Conservation (phyloP, 441 rosid species). For the Erysimum cheiri region DNA sequence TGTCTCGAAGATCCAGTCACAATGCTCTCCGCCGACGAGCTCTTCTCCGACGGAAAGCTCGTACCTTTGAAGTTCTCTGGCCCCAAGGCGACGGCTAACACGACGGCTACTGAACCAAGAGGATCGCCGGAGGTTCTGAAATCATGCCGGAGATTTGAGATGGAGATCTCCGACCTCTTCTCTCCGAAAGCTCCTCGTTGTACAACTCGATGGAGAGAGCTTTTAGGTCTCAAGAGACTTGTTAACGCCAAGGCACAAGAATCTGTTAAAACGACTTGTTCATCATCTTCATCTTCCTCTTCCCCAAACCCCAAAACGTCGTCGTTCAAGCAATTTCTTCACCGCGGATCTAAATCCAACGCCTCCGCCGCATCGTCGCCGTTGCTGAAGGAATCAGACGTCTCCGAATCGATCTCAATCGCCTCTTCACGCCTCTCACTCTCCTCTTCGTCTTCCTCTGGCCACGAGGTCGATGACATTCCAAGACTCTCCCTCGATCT, state of each 20-base stretch:
- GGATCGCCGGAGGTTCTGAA: slow-evolving; percentile 11
- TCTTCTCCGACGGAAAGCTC: slow-evolving; percentile 85
- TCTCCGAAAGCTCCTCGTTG: slow-evolving; percentile 90
- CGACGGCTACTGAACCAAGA: slow-evolving; percentile 38
- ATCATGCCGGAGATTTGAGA: slow-evolving; percentile 42
- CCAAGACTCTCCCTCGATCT: slow-evolving; percentile 84
- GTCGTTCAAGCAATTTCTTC: slow-evolving; percentile 66
- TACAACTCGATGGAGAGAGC: slow-evolving; percentile 87
- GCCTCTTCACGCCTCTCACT: slow-evolving; percentile 83
- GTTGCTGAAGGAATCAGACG: slow-evolving; percentile 63
- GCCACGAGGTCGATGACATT: slow-evolving; percentile 85
- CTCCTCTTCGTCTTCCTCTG: slow-evolving; percentile 75
- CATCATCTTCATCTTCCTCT: slow-evolving; percentile 20
- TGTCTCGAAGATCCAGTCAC: slow-evolving; percentile 66
- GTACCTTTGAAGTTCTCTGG: slow-evolving; percentile 66
- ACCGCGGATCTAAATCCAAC: slow-evolving; percentile 62
- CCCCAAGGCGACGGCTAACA: slow-evolving; percentile 32
- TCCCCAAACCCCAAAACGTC: slow-evolving; percentile 36
- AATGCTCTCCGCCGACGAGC: slow-evolving; percentile 93
- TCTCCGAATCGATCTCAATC: slow-evolving; percentile 60
- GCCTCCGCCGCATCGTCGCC: slow-evolving; percentile 38
- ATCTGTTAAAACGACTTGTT: slow-evolving; percentile 29
- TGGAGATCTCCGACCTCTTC: slow-evolving; percentile 59
- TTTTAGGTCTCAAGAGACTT: slow-evolving; percentile 73
- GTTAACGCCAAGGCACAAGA: slow-evolving; percentile 48